These are phyloP conservation scores for Ciborinia camelliae DNA, from an alignment of 2,329 filamentous ascomycete genomes.

Conservation along the genomic window DNA sequence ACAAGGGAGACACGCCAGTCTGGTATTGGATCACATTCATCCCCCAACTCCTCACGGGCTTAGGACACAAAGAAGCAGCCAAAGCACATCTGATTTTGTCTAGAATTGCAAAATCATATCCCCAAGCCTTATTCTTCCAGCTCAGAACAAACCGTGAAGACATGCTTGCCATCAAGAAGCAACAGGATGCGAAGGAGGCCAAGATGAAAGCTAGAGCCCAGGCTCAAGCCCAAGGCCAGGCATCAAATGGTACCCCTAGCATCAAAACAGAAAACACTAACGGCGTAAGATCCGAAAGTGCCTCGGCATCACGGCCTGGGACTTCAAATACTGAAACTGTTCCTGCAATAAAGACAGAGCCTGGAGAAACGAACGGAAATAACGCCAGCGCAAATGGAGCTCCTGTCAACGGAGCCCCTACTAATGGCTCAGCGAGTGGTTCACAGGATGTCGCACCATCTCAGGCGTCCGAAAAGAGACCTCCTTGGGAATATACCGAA, in stretches of 20 bases:
- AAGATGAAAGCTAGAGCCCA: conserved; percentile 40
- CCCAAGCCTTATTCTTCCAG: conserved; percentile 94
- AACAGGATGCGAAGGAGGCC: conserved; percentile 72
- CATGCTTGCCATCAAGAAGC: conserved; percentile 87
- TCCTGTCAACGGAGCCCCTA: conserved; percentile 28
- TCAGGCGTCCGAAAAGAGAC: conserved; percentile 52
- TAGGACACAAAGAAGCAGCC: conserved; percentile 86
- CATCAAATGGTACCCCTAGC: conserved; percentile 23
- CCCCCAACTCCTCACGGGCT: conserved; percentile 86
- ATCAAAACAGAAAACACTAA: conserved; percentile 33
- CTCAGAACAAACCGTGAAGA: conserved; percentile 91
- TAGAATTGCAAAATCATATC: conserved; percentile 93
- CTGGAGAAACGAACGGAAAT: conserved; percentile 27
- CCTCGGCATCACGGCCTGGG: conserved; percentile 39
- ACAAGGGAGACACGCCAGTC: conserved; percentile 93
- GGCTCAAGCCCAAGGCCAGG: conserved; percentile 23
- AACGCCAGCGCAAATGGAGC: conserved; percentile 12
- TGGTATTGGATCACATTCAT: conserved; percentile 99
- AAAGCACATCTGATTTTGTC: conserved; percentile 82
- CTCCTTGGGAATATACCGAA: conserved; percentile 94
- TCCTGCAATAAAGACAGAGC: conserved; percentile 35
- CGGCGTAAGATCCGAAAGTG: conserved; percentile 28
- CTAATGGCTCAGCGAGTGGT: conserved; percentile 45
- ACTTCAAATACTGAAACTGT: conserved; percentile 44
- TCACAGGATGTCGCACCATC: conserved; percentile 27